These are phyloP conservation scores for Acrocalymma vagum DNA, from an alignment of 2,329 filamentous ascomycete genomes.

Conservation along the genomic window DNA sequence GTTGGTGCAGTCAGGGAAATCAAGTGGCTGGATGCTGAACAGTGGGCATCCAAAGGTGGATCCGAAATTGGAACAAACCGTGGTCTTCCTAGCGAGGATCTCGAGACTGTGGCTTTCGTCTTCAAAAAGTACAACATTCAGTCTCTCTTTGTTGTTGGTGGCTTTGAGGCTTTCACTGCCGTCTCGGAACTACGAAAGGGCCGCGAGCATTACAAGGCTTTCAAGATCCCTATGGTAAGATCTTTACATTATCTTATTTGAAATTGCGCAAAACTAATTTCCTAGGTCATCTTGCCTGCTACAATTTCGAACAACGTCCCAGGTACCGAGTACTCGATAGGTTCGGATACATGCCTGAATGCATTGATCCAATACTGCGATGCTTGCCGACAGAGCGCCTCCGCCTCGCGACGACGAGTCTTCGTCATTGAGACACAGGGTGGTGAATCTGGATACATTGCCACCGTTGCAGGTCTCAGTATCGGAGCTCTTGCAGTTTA, in stretches of 20 bases:
- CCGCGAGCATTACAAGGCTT: constrained; percentile 77
- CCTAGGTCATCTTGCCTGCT: constrained; percentile 85
- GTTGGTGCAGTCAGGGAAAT: constrained; percentile 84
- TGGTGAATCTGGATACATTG: constrained; percentile 91
- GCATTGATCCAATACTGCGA: constrained; percentile 95
- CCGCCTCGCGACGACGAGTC: constrained; percentile 88
- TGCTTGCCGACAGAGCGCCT: constrained; percentile 96
- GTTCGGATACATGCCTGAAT: constrained; percentile 96
- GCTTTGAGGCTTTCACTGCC: constrained; percentile 96
- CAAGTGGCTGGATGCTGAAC: constrained; percentile 91
- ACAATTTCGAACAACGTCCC: constrained; percentile 99
- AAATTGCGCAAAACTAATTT: constrained; percentile 10
- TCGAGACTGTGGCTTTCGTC: constrained; percentile 81
- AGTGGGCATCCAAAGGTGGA: constrained; percentile 95
- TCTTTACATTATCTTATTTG: constrained; percentile 61
- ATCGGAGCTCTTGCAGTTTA: constrained; percentile 94
- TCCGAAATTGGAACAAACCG: constrained; percentile 99
- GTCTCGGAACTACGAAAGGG: constrained; percentile 87
- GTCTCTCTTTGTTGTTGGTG: constrained; percentile 89
- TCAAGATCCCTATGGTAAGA: constrained; percentile 83
- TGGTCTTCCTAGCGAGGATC: constrained; percentile 86
- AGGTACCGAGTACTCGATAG: constrained; percentile 95
- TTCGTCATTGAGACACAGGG: constrained; percentile 99
- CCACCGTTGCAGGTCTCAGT: constrained; percentile 87
- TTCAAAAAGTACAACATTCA: constrained; percentile 90